Base-by-base conservation (phyloP, 345 rosid species). In the Gossypium raimondii region DNA sequence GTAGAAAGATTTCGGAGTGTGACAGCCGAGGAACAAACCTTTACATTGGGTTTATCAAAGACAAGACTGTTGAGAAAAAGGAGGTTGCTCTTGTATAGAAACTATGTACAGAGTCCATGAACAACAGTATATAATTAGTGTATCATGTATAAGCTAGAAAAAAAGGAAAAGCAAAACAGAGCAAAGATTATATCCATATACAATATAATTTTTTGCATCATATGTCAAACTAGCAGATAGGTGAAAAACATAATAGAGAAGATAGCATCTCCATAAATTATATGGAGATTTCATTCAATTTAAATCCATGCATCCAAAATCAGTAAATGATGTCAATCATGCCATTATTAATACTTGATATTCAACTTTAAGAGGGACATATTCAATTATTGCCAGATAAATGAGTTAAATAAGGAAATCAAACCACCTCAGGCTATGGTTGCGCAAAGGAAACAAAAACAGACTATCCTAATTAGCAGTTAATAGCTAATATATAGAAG, bases 21-120 rank as follows among this genome's bases (percentile, higher is more conserved):
- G 94, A 89, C 87, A 70, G 87, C 67, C 78, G 66, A 2, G 86
- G 90, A 69, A 86, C 87, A 48, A 68, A 87, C 76, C 86, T 93
- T 77, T 89, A 85, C 73, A 86, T 93, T 67, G 90, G 98, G 51
- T 84, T 89, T 66, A 80, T 90, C 83, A 80, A 52, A 77, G 75
- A 81, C 77, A 84, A 79, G 82, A 78, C 55, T 17, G 72, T 22
- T 56, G 67, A 72, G 72, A 77, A 82, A 75, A 76, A 20, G 48
- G 88, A 84, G 70, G 87, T 84, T 77, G 86, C 87, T 52, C 81
- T 86, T 34, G 86, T 87, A 45, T 86, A 83, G 75, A 73, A 72
- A 74, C 11, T 10, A 58, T 13, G 63, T 52, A 27, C 63, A 73
- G 14, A 34, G 59, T 50, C 59, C 17, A 69, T 63, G 69, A 47